Base-by-base conservation (phyloP, 2,329 filamentous ascomycete species). In the Teratosphaeria nubilosa region DNA sequence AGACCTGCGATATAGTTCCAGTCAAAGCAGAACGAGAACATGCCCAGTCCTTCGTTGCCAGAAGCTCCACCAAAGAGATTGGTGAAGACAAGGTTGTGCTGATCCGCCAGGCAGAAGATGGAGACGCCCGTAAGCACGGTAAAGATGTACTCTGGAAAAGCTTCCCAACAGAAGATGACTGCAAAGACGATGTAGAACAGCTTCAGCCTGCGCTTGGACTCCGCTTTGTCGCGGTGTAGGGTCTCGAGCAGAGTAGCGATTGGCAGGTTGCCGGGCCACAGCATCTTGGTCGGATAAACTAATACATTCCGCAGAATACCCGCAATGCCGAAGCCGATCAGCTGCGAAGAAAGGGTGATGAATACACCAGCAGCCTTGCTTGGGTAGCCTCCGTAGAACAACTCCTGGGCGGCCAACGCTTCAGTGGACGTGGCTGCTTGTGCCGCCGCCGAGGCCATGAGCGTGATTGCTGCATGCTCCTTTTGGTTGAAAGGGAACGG, bases 21-120 rank as follows among this genome's bases (percentile, higher is more conserved):
- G 62, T 78, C 76, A 32, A 78, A 73, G 6, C 70, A 75, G 25
- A 76, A 54, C 10, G 61, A 70, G n/a, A 78, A 66, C 13, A 77
- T 66, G 1, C 76, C 76, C 1, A 78, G 64, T 11, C 76, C 76
- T 60, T 78, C 76, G 59, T 78, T 77, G 3, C 74, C 74, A 45
- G 69, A 70, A 1, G 77, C 69, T n/a, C 78, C 78, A 3, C 78
- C 78, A 60, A 80, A 80, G n/a, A 80, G 65, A 48, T 77, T 76
- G 22, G 77, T 78, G 54, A 80, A 77, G 5, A 77, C 65, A 0
- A 74, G 61, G 56, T 66, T 77, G 45, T 75, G 66, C 37, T 74
- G 71, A 13, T 76, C 73, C 0, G 77, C 74, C 4, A 80, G 70
- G 60, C 78, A 80, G 55, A 79, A 77, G 27, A 80, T 68, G 7